A percentile compares a stretch with the other conserved stretches of the same genome.
These are phyloP conservation scores for Cicer yamashitae DNA, from an alignment of 306 rosid species.

Conservation along the genomic window DNA sequence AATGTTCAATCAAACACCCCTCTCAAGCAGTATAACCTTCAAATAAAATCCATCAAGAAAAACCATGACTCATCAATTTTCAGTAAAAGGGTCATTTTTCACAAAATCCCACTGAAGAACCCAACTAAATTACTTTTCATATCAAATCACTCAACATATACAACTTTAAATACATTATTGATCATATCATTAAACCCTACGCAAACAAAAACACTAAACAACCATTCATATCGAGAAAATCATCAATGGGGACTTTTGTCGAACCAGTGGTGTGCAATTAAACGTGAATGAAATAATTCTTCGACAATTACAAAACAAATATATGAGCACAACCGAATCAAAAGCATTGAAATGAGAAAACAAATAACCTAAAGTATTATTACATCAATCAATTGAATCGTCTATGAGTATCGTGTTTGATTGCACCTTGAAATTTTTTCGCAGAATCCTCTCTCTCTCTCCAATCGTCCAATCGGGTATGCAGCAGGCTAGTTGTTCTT, in stretches of 20 bases:
- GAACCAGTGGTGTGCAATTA: too few relatives aligned
- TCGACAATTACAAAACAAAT: too few relatives aligned
- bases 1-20: background rate
- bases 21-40: background rate
- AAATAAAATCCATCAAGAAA: background rate
- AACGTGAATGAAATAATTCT: too few relatives aligned
- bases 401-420: too few relatives aligned
- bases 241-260: background rate
- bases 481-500: too few relatives aligned
- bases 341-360: too few relatives aligned
- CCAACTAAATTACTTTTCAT: background rate
- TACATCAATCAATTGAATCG: too few relatives aligned
- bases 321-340: too few relatives aligned
- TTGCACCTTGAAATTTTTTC: too few relatives aligned
- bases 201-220: background rate
- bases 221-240: background rate
- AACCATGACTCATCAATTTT: background rate
- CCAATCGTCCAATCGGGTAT: too few relatives aligned
- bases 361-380: too few relatives aligned
- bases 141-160: background rate
- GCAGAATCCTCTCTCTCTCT: too few relatives aligned
- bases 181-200: background rate
- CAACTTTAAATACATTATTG: background rate
- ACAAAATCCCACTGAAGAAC: background rate
- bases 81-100: background rate